Percentiles rank a stretch among this genome's conserved stretches.
Evolutionary conservation across 495 filamentous ascomycete genomes (phyloP).

Genomic region (Acidiella bohemica): DNA sequence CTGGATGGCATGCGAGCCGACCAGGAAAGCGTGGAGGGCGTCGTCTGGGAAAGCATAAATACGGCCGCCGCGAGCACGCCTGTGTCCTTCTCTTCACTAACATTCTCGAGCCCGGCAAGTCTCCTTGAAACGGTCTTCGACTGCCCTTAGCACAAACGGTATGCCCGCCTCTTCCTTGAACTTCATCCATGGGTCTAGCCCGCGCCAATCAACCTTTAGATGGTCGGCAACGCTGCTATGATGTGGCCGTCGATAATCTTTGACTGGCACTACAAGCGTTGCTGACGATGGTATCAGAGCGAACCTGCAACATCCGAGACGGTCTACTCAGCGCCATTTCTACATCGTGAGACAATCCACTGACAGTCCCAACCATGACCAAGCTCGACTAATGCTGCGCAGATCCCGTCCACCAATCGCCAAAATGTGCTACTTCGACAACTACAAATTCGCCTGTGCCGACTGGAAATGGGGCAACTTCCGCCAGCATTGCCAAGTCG

Average conservation of each 20-base stretch:
- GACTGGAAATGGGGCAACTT: slow-evolving; percentile 97
- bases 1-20: not conserved
- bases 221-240: not conserved
- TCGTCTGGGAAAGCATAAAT: slow-evolving; percentile 14
- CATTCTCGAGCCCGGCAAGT: no score
- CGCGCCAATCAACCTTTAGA: no score
- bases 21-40: not conserved
- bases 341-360: not conserved
- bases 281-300: not conserved
- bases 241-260: no score
- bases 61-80: no score
- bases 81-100: no score
- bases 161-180: no score
- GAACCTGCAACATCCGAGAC: not conserved
- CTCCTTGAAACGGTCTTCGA: no score
- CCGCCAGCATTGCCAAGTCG: slow-evolving; percentile 84
- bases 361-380: not conserved
- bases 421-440: slow-evolving; percentile 53
- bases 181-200: no score
- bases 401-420: not conserved
- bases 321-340: not conserved
- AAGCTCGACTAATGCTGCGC: not conserved
- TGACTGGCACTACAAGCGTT: no score
- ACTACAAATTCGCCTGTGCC: slow-evolving; percentile 53
- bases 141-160: no score